A percentile compares a stretch with the other conserved stretches of the same genome.
Conservation (phyloP, 306 rosid species). For the Oemleria cerasiformis region DNA sequence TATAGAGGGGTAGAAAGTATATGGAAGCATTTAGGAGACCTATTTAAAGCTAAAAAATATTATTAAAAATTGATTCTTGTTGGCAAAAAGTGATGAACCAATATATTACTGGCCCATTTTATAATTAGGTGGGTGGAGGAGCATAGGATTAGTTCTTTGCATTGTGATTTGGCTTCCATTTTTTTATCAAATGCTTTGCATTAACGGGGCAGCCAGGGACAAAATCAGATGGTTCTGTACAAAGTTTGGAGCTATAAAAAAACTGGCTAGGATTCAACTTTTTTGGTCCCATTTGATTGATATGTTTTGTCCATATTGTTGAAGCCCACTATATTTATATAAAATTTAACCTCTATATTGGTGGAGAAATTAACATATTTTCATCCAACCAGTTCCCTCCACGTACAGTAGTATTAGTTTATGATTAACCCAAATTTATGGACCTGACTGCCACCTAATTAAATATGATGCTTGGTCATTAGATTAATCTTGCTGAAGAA, state of each 20-base stretch:
- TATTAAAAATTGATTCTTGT: constrained; percentile 4
- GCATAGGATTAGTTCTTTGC: not conserved
- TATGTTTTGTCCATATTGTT: not conserved
- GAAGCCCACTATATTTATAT: constrained; percentile 4
- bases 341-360: not conserved
- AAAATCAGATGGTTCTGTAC: constrained; percentile 7
- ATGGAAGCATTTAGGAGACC: not conserved
- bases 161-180: not conserved
- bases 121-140: constrained; percentile 1
- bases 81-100: constrained; percentile 11
- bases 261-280: not conserved
- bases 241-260: not conserved
- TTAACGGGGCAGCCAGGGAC: not conserved
- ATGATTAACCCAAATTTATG: not conserved
- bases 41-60: not conserved
- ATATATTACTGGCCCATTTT: not conserved
- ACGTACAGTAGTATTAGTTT: not conserved
- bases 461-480: not conserved
- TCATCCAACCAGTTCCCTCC: constrained; percentile 3
- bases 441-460: constrained; percentile 5
- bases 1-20: constrained; percentile 15
- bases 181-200: not conserved
- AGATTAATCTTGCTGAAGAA: not conserved
- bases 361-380: constrained; percentile 2
- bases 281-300: constrained; percentile 2